Evolutionary conservation across 768 basidiomycete genomes (phyloP).

Genomic region (Antrodiella citrinella): DNA sequence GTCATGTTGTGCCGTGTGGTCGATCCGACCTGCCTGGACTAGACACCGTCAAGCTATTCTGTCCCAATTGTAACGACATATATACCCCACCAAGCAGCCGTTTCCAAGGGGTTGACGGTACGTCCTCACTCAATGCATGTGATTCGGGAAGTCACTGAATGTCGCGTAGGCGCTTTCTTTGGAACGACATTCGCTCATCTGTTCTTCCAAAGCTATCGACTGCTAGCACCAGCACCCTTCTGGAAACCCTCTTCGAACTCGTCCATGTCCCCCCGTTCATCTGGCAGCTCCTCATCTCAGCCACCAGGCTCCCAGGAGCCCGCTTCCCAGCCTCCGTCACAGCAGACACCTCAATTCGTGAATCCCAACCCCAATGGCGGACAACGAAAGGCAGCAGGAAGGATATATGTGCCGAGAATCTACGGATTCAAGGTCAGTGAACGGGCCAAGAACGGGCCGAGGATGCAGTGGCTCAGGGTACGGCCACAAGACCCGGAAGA

Average conservation of each 20-base stretch:
- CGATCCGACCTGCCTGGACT: conserved; percentile 92
- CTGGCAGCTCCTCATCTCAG: conserved; percentile 11
- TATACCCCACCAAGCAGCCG: conserved; percentile 93
- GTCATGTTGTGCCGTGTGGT: conserved; percentile 90
- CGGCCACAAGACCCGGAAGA: conserved; percentile 76
- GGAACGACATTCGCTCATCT: conserved; percentile 98
- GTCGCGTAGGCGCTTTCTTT: conserved; percentile 99
- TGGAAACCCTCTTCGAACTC: conserved; percentile 61
- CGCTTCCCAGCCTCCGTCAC: conserved; percentile 36
- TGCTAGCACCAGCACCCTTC: conserved; percentile 90
- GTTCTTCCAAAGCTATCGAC: conserved; percentile 96
- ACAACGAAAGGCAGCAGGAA: conserved; percentile 80
- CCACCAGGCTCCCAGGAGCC: conserved; percentile 36
- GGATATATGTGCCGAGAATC: conserved; percentile 85
- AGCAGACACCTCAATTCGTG: conserved; percentile 47
- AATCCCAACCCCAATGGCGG: conserved; percentile 89
- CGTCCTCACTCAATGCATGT: conserved; percentile 16
- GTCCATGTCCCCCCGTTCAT: conserved; percentile 44
- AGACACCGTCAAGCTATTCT: conserved; percentile 97
- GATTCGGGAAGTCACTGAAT: conserved; percentile 9
- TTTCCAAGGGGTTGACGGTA: conserved; percentile 94
- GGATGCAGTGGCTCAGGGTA: conserved; percentile 94
- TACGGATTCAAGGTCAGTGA: conserved; percentile 99
- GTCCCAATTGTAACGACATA: conserved; percentile 96
- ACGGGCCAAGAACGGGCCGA: conserved; percentile 85